Evolutionary conservation across 1,139 yeast genomes (phyloP).

Genomic region (Saccharomycopsis hybrid): DNA sequence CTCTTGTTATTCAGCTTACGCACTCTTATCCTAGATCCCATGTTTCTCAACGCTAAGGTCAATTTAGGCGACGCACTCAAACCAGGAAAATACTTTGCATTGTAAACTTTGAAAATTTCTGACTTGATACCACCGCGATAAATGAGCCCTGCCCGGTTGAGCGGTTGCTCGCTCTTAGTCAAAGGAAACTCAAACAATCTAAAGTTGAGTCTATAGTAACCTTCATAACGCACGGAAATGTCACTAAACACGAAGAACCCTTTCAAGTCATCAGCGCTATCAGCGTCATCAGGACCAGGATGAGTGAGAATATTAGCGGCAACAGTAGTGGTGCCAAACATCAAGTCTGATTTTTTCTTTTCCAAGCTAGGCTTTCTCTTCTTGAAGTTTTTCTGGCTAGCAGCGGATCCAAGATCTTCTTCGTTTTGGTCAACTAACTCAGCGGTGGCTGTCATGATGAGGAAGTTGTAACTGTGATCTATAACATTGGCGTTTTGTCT

Average conservation of each 20-base stretch:
- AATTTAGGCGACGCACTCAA: slow-evolving; percentile 17
- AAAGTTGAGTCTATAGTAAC: slow-evolving; percentile 18
- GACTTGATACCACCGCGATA: slow-evolving; percentile 17
- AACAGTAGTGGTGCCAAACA: slow-evolving; percentile 19
- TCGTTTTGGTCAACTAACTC: slow-evolving; percentile 18
- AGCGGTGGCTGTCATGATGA: slow-evolving; percentile 18
- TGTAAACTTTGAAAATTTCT: slow-evolving; percentile 16
- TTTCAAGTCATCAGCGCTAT: slow-evolving; percentile 4
- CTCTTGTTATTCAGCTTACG: slow-evolving; percentile 13
- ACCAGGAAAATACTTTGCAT: slow-evolving; percentile 21
- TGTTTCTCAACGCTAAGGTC: slow-evolving; percentile 13
- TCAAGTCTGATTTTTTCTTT: slow-evolving; percentile 12
- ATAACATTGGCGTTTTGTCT: slow-evolving; percentile 8
- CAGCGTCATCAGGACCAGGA: background rate
- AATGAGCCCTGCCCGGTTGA: slow-evolving; percentile 4
- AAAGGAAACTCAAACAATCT: slow-evolving; percentile 19
- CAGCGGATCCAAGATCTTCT: slow-evolving; percentile 14
- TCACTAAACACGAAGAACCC: slow-evolving; percentile 21
- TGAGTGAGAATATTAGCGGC: slow-evolving; percentile 17
- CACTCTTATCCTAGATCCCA: slow-evolving; percentile 20
- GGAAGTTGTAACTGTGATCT: slow-evolving; percentile 17
- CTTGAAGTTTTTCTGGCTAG: slow-evolving; percentile 18
- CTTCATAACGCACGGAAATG: slow-evolving; percentile 19
- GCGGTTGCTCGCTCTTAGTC: background rate
- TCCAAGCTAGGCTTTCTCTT: slow-evolving; percentile 17